Base-by-base conservation (phyloP, 257 asterid genomes). In the Gynochthodes officinalis region DNA sequence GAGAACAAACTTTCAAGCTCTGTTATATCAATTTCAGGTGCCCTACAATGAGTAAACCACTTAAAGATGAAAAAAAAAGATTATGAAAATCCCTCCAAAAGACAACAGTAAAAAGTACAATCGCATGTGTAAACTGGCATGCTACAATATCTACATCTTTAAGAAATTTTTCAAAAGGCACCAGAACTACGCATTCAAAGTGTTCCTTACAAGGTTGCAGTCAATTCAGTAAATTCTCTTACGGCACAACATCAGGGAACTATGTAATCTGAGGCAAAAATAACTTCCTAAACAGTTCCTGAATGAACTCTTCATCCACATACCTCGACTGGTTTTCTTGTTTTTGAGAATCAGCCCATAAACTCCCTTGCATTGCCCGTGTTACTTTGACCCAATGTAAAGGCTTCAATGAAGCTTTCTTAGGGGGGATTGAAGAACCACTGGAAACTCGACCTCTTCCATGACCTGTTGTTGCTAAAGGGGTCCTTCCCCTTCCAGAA, bases 1-100 rank as follows among this genome's bases (percentile, higher is more conserved):
- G 98, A 94, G 87, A 94, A 94, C 76, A 91, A 91, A 89, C 91
- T 94, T 86, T 91, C 96, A 77, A 94, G 97, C 91, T 94, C 98
- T 69, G 89, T 79, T 74, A 94, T 89, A 82, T 93, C 98, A 80
- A 93, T 93, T 84, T 89, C 97, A 80, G 98, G 98, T 61, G 97
- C 92, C 90, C 98, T 93, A 69, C 49, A 59, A 77, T 67, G 64
- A 70, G 53, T 64, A 19, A 64, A 37, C 30, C 14, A 63, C 19
- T 63, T 43, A 39, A 37, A 37, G 3, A n/a, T 5, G 35, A 4
- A 32, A 16, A 61, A 35, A 39, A 12, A 64, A n/a, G 9, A 6
- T 63, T 2, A 40, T 40, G 43, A n/a, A 70, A 10, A 2, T 75
- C 39, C 27, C 27, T 1, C 42, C 27, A 14, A 23, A 75, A 30